phyloP scores from a whole-genome alignment of 805 yeast genomes.

The Myxozyma geophila region DNA sequence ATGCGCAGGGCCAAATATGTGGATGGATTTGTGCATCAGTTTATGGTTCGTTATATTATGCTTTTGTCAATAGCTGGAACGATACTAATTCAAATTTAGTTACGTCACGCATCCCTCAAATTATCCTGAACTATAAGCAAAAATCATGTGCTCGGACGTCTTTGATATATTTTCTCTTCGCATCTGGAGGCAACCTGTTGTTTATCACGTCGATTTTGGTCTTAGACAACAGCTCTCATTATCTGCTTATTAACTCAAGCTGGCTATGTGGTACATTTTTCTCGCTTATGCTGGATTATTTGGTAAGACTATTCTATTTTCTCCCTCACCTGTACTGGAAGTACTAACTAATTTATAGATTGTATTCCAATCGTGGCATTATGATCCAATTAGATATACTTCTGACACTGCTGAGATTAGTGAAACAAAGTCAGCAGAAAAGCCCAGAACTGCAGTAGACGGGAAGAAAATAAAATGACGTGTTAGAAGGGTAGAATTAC shows the following conservation, averaged over 20 bases:
- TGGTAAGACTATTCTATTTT: conserved; percentile 16
- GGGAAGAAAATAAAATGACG: conserved; percentile 11
- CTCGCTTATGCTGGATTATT: conserved; percentile 71
- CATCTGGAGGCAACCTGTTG: conserved; percentile 90
- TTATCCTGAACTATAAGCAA: conserved; percentile 77
- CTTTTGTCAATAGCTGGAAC: not conserved
- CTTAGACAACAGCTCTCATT: conserved; percentile 65
- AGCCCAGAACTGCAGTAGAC: not conserved
- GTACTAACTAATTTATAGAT: conserved; percentile 13
- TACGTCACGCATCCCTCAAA: conserved; percentile 85
- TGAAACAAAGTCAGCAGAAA: not conserved
- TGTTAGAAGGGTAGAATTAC: not conserved
- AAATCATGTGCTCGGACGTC: conserved; percentile 96
- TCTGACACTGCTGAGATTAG: not conserved
- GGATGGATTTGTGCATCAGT: conserved; percentile 65
- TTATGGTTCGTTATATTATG: conserved; percentile 38
- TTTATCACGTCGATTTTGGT: conserved; percentile 85
- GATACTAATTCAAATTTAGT: conserved; percentile 10
- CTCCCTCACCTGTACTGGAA: not conserved
- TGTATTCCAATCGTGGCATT: conserved; percentile 34
- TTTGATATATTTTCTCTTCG: conserved; percentile 89
- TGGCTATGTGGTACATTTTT: conserved; percentile 95
- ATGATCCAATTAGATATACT: conserved; percentile 19
- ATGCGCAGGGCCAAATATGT: conserved; percentile 80
- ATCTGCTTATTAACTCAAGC: conserved; percentile 78